Evolutionary conservation across 495 filamentous ascomycete species (phyloP).

Genomic region (Podospora pseudoanserina): DNA sequence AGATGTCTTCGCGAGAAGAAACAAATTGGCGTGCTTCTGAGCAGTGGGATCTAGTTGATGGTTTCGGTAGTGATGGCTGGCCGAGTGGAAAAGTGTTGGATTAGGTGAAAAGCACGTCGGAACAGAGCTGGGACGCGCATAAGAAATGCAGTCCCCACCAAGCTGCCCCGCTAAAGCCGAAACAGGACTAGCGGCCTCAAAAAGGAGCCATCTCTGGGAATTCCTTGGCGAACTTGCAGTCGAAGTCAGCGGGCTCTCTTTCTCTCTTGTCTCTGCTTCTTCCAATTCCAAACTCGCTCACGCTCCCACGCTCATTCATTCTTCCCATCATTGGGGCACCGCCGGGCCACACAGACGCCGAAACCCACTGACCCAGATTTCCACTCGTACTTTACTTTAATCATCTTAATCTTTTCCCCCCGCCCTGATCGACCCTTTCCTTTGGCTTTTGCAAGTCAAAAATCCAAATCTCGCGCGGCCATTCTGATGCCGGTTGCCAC

Average conservation of each 20-base stretch:
- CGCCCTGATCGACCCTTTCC: conserved; percentile 19
- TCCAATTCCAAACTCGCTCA: conserved; percentile 21
- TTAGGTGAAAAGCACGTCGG: background rate
- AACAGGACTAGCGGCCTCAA: conserved; percentile 28
- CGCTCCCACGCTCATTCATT: conserved; percentile 14
- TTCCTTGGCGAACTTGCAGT: conserved; percentile 21
- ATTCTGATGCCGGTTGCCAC: conserved; percentile 79
- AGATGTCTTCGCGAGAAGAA: background rate
- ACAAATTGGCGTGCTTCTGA: background rate
- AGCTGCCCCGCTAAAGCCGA: conserved; percentile 13
- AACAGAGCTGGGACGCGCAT: background rate
- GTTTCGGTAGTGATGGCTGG: background rate
- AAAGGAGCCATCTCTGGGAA: conserved; percentile 19
- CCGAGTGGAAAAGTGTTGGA: background rate
- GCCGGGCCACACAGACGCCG: conserved; percentile 32
- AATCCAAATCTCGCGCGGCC: conserved; percentile 15
- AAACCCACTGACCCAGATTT: conserved; percentile 8
- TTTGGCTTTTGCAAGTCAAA: conserved; percentile 19
- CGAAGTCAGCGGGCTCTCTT: conserved; percentile 23
- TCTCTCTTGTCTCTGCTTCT: conserved; percentile 22
- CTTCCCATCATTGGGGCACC: conserved; percentile 10
- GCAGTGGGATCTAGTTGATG: background rate
- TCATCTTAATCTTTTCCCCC: background rate
- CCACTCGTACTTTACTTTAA: conserved; percentile 9
- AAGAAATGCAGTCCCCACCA: background rate